Evolutionary conservation across 345 rosid species (phyloP), one percentile per base, ranked within the genome.

Genomic region (Iberis pinnata): DNA sequence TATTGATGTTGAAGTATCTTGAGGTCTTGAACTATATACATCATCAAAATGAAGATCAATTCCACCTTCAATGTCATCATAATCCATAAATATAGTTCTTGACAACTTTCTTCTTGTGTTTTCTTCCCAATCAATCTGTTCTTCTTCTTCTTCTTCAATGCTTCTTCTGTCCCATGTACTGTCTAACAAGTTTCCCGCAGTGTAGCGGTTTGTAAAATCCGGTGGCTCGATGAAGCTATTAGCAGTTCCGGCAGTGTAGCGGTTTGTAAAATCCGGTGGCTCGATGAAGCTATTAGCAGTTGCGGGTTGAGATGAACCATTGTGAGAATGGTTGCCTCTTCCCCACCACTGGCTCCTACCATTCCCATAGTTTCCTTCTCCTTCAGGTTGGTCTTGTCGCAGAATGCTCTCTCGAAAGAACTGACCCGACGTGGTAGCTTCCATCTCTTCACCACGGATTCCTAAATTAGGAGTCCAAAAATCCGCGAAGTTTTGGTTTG

Each of bases 341-440:
- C 68, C 88, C 98, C 98, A 92, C 98, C 97, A 92, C 50, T 66
- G 80, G 58, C 59, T 76, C 71, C 75, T 67, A 18, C 65, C 43
- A 29, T 74, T 67, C 10, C 56, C 63, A 19, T 24, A 36, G 60
- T 65, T 72, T 58, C 45, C 65, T 56, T 53, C 67, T 43, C 73
- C 61, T 31, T 81, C 84, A 2, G 72, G 81, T 39, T 60, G 53
- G 40, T 78, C 27, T 1, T 58, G 82, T 31, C 67, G 79, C 67
- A 85, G 71, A 42, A 81, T 65, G 61, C 97, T 88, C 53, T 75
- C 97, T 60, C 51, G 61, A 70, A 88, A 78, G 64, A 77, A 70
- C 17, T 84, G 84, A 45, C 77, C 64, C 9, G 97, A 88, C 18
- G 88, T 78, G 18, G 83, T 83, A 38, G 90, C 73, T 41, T 82